A percentile compares a stretch with the other conserved stretches of the same genome.
Conservation (phyloP, 352 stramenopile genomes). For the Phytopythium chamaehyphon region DNA sequence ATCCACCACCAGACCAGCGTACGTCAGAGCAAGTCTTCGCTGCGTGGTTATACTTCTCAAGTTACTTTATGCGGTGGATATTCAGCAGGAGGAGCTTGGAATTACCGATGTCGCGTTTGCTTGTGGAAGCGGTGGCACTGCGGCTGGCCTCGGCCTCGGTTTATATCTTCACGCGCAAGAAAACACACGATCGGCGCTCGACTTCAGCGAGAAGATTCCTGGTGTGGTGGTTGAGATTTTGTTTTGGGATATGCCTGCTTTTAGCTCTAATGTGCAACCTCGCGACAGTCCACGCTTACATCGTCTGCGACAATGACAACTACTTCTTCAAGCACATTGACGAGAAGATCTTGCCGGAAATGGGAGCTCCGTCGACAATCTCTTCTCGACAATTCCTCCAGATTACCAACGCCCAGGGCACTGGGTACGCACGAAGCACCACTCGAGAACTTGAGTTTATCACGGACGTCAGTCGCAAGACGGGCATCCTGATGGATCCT, state of each 20-base stretch:
- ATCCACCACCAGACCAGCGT: constrained; percentile 72
- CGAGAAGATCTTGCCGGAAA: constrained; percentile 59
- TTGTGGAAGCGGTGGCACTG: constrained; percentile 77
- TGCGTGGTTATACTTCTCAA: neutral
- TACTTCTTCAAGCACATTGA: constrained; percentile 86
- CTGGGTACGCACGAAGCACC: constrained; percentile 76
- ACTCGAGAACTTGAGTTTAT: constrained; percentile 79
- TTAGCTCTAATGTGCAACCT: neutral
- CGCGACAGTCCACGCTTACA: constrained; percentile 65
- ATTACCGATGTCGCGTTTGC: constrained; percentile 84
- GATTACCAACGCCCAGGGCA: constrained; percentile 79
- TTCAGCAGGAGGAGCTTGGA: constrained; percentile 38
- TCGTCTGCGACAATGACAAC: constrained; percentile 82
- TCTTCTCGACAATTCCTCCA: constrained; percentile 67
- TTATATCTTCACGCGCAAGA: constrained; percentile 59
- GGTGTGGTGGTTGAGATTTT: constrained; percentile 15
- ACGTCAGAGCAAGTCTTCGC: no score
- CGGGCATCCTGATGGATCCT: constrained; percentile 79
- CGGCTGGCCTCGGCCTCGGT: constrained; percentile 69
- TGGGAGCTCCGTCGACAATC: constrained; percentile 45
- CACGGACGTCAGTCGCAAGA: constrained; percentile 57
- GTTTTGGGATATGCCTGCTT: neutral
- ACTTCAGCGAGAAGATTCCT: constrained; percentile 32
- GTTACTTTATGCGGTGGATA: neutral
- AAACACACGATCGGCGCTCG: constrained; percentile 23